Evolutionary conservation across 2,329 filamentous ascomycete species (phyloP), one percentile per base, ranked within the genome.

Genomic region (Aspergillus pseudonomiae): DNA sequence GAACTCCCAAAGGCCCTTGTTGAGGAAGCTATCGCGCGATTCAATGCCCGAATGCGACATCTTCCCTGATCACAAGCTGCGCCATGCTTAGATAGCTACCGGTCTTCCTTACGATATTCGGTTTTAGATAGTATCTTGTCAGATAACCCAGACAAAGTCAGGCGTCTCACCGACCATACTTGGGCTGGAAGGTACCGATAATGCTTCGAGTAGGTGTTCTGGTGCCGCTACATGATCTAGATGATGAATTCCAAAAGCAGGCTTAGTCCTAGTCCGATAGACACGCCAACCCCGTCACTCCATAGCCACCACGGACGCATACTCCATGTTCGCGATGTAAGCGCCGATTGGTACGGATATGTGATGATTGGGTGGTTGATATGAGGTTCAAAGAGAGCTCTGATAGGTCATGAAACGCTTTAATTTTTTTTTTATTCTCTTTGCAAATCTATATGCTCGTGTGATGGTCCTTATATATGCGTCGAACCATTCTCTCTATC

Each of bases 301-400:
- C 14, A 60, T 59, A 21, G 46, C 46, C 43, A 41, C 48, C 30
- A 59, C 26, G 59, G 67, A 74, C 68, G 74, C 73, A 78, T 77
- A 78, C 76, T 78, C 71, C 56, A 50, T 36, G 26, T 24, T n/a
- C 43, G 43, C 53, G 63, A 78, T 70, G 75, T 77, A 73, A 70
- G 75, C 71, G 74, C 73, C 67, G 59, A 41, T 24, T 24, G 16
- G 32, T 32, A 53, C 41, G 59, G 36, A 28, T 50, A 32, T 54
- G 48, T 36, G 39, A 56, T 59, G 60, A 59, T 46, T 48, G 53
- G 45, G 32, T 66, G 60, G 57, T 21, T 26, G 53, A 54, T 67
- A 68, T 78, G 76, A 78, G 60, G 71, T 68, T 69, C 72, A 78
- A 79, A 79, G 77, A 79, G 77, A 79, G 77, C 77, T 77, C 77